These are phyloP conservation scores for Lachancea fermentati DNA, from an alignment of 805 yeast genomes.

Conservation along the genomic window DNA sequence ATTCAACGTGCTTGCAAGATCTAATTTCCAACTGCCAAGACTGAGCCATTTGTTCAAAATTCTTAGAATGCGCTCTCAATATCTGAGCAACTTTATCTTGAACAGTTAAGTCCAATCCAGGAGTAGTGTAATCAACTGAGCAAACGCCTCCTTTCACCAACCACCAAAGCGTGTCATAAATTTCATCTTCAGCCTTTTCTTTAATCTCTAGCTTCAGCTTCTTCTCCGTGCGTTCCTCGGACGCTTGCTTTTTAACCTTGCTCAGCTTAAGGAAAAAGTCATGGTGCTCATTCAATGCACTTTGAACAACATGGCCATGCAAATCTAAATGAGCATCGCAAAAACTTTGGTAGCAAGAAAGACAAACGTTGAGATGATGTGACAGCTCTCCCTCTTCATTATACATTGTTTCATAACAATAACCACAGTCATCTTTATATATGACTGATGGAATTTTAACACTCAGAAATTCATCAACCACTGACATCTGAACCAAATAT, in stretches of 20 bases:
- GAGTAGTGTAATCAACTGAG: slow-evolving; percentile 3
- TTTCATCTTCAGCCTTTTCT: slow-evolving; percentile 30
- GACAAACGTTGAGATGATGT: slow-evolving; percentile 58
- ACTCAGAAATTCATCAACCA: slow-evolving; percentile 10
- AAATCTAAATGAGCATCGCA: slow-evolving; percentile 53
- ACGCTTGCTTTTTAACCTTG: slow-evolving; percentile 43
- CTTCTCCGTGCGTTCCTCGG: slow-evolving; percentile 23
- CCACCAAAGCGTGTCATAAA: slow-evolving; percentile 27
- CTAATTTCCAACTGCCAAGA: slow-evolving; percentile 89
- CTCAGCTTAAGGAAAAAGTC: slow-evolving; percentile 52
- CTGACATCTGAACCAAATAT: slow-evolving; percentile 3
- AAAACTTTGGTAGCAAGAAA: slow-evolving; percentile 67
- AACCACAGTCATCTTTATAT: slow-evolving; percentile 87
- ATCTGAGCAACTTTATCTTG: slow-evolving; percentile 20
- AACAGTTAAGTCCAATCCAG: slow-evolving; percentile 1
- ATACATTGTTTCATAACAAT: slow-evolving; percentile 66
- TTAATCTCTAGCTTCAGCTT: slow-evolving; percentile 29
- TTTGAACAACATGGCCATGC: slow-evolving; percentile 40
- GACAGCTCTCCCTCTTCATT: slow-evolving; percentile 32
- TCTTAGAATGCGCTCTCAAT: slow-evolving; percentile 24
- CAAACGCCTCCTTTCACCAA: slow-evolving; percentile 19
- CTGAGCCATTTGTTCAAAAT: slow-evolving; percentile 52
- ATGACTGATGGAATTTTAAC: slow-evolving; percentile 37
- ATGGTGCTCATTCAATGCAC: slow-evolving; percentile 41
- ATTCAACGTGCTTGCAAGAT: slow-evolving; percentile 71